Conservation (phyloP, 2,329 filamentous ascomycete genomes). For the Neopestalotiopsis clavispora region DNA sequence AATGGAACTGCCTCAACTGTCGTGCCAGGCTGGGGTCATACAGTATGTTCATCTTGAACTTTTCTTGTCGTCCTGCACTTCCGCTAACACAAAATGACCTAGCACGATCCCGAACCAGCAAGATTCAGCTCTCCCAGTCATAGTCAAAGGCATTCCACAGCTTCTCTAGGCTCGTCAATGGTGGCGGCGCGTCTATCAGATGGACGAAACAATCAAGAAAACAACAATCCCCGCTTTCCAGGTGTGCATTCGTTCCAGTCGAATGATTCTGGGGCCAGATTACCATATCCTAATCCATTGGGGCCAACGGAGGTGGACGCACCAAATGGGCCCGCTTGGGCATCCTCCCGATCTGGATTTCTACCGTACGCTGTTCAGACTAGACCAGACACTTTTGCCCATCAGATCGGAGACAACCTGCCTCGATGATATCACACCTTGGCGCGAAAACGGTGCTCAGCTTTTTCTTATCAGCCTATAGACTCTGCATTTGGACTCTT, state of each 20-base stretch:
- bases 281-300: conserved; percentile 6
- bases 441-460: no score
- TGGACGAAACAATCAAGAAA: neutral
- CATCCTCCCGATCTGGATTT: neutral
- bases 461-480: neutral
- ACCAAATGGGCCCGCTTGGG: neutral
- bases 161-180: neutral
- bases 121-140: neutral
- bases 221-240: neutral
- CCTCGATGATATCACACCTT: neutral
- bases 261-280: neutral
- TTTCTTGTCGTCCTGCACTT: neutral
- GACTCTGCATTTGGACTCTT: neutral
- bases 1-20: neutral
- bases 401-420: neutral
- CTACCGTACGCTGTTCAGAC: neutral
- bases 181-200: conserved; percentile 5
- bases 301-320: neutral
- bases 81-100: neutral
- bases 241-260: conserved; percentile 1
- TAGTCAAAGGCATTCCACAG: conserved; percentile 2
- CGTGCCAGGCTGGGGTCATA: neutral
- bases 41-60: neutral
- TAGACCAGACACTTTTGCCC: neutral
- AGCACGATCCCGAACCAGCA: neutral